Evolutionary conservation across 306 rosid species (phyloP).

Genomic region (Chamaecrista fasciculata): DNA sequence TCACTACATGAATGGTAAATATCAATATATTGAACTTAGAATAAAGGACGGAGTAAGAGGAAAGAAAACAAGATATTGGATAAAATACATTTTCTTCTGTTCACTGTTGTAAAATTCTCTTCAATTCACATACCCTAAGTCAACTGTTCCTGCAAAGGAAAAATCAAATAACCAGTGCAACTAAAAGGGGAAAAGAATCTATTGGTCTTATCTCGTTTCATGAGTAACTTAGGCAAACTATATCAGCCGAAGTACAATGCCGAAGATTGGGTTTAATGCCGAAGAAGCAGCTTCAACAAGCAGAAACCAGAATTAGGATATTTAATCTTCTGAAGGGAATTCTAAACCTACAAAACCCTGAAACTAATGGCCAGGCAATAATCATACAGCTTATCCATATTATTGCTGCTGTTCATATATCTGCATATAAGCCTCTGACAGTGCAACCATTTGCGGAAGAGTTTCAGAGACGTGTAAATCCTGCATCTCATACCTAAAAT

Average conservation of each 20-base stretch:
- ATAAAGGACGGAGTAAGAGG: too few relatives aligned
- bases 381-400: neutral
- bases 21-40: too few relatives aligned
- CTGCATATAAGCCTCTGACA: conserved; percentile 93
- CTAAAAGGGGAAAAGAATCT: too few relatives aligned
- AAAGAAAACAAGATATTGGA: too few relatives aligned
- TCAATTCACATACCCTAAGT: too few relatives aligned
- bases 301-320: neutral
- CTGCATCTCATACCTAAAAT: conserved; percentile 91
- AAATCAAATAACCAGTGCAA: too few relatives aligned
- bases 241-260: neutral
- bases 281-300: neutral
- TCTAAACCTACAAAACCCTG: neutral
- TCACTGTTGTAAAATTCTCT: too few relatives aligned
- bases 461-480: conserved; percentile 92
- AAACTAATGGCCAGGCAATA: neutral
- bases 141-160: too few relatives aligned
- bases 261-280: neutral
- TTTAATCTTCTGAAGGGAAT: neutral
- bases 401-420: conserved; percentile 90
- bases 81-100: too few relatives aligned
- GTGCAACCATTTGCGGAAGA: conserved; percentile 94
- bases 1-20: too few relatives aligned
- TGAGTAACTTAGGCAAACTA: neutral
- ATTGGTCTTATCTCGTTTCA: too few relatives aligned